A percentile compares a stretch with the other conserved stretches of the same genome.
phyloP scores from a whole-genome alignment of 805 yeast genomes.

The Barnettozyma vustinii region DNA sequence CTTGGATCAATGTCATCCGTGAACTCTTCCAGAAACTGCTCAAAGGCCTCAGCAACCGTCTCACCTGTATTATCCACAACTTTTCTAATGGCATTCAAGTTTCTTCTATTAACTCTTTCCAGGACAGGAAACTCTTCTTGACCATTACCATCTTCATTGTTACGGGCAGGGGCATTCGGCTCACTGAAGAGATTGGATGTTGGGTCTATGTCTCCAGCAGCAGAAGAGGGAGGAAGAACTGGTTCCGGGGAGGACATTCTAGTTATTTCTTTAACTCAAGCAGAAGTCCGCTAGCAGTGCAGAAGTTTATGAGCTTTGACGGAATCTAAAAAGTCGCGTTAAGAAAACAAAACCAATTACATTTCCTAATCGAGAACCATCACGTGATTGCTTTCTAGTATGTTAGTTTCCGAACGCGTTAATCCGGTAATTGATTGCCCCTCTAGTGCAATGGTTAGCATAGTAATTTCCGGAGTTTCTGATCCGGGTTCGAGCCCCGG shows the following conservation, averaged over 20 bases:
- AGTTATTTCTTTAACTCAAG: background rate
- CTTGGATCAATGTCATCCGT: slow-evolving; percentile 33
- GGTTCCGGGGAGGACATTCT: slow-evolving; percentile 19
- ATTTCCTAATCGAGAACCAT: slow-evolving; percentile 15
- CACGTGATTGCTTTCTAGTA: background rate
- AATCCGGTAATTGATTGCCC: slow-evolving; percentile 30
- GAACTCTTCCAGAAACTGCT: slow-evolving; percentile 70
- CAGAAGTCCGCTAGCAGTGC: background rate
- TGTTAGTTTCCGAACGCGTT: background rate
- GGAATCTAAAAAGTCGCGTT: background rate
- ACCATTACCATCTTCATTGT: slow-evolving; percentile 8
- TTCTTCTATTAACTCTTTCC: slow-evolving; percentile 44
- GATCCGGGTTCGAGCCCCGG: slow-evolving; percentile 54
- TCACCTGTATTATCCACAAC: slow-evolving; percentile 91
- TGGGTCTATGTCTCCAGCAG: slow-evolving; percentile 14
- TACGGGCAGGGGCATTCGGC: background rate
- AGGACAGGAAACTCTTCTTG: slow-evolving; percentile 13
- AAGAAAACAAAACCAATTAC: slow-evolving; percentile 8
- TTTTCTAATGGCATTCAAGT: slow-evolving; percentile 68
- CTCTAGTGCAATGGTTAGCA: slow-evolving; percentile 50
- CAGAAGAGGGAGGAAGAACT: slow-evolving; percentile 20
- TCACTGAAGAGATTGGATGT: slow-evolving; percentile 23
- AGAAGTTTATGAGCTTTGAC: too few relatives aligned
- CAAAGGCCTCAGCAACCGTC: slow-evolving; percentile 87
- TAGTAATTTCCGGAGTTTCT: slow-evolving; percentile 48